Conservation (phyloP, 192 early-diverging fungal genomes). For the Coemansia reversa region DNA sequence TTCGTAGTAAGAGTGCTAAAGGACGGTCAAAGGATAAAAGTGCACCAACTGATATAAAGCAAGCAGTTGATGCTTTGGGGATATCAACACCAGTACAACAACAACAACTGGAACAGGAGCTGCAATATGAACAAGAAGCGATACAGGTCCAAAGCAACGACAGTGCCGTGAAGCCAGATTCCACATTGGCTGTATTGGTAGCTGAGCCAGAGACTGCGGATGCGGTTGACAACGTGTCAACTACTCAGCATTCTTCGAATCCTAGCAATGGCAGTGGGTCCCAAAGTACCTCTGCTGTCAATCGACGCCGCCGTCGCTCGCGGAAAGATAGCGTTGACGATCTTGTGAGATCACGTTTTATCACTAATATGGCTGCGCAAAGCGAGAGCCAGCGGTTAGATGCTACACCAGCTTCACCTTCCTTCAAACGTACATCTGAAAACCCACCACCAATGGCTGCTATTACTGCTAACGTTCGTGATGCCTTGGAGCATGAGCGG, state of each 20-base stretch:
- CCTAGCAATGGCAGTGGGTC: background rate
- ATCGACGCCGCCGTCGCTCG: constrained; percentile 17
- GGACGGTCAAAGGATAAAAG: background rate
- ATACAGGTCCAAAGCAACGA: background rate
- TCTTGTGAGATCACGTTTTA: constrained; percentile 45
- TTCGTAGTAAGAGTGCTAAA: constrained; percentile 2
- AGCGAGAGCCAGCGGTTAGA: constrained; percentile 10
- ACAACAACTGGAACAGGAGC: constrained; percentile 2
- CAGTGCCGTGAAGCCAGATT: background rate
- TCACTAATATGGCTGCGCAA: constrained; percentile 13
- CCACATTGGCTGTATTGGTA: background rate
- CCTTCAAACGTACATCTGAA: constrained; percentile 9
- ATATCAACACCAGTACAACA: constrained; percentile 13
- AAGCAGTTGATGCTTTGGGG: constrained; percentile 17
- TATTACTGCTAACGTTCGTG: constrained; percentile 49
- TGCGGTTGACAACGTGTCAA: background rate
- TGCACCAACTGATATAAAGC: background rate
- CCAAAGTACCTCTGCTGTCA: background rate
- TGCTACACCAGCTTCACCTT: background rate
- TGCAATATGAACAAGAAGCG: background rate
- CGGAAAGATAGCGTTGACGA: constrained; percentile 54
- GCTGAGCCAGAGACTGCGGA: background rate
- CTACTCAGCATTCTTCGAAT: background rate
- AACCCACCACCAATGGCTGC: constrained; percentile 12
- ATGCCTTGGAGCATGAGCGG: constrained; percentile 39